Base-by-base conservation (phyloP, 225 moss, liverwort and hornwort genomes). In the Sphagnum contortum region DNA sequence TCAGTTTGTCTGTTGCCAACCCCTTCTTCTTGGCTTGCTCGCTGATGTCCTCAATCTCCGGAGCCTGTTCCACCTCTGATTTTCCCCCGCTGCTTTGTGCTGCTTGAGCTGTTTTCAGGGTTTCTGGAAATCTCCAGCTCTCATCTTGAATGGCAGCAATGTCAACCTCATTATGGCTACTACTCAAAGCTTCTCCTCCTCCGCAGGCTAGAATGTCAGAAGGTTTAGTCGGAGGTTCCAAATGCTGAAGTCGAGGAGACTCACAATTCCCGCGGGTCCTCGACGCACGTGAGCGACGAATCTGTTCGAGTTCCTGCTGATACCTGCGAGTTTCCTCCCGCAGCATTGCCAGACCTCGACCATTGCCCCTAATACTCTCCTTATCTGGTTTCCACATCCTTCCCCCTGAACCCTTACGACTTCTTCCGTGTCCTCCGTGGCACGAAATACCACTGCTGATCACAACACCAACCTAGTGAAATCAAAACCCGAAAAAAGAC, bases 311-410 rank as follows among this genome's bases (percentile, higher is more conserved):
- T 67, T 84, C 80, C 50, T 64, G 75, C 67, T 81, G 77, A 55
- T 84, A 84, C 75, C 84, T 75, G 62, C 73, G 80, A 69, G 84
- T 75, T 81, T 84, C 84, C 78, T 77, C 14, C 53, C 84, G 84
- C 64, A 84, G 50, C 84, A 78, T 81, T 44, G 73, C 80, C 71
- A 84, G 46, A 9, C 84, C 84, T 50, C 75, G 83, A 52, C 83
- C 80, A 60, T 49, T 62, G 70, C 66, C 78, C 29, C 29, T 29
- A 29, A 29, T 29, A 29, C 29, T 29, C 29, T 29, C 29, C 29
- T 29, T 29, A 29, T 29, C 29, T 29, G 29, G 29, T 29, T 75
- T 84, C 63, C 7, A 71, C 61, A 64, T 81, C 80, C 58, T 80
- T 84, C 58, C 50, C 73, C 74, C 68, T 70, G 63, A n/a, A 46